Conservation (phyloP, 2,329 filamentous ascomycete genomes). For the Fusarium sp. region DNA sequence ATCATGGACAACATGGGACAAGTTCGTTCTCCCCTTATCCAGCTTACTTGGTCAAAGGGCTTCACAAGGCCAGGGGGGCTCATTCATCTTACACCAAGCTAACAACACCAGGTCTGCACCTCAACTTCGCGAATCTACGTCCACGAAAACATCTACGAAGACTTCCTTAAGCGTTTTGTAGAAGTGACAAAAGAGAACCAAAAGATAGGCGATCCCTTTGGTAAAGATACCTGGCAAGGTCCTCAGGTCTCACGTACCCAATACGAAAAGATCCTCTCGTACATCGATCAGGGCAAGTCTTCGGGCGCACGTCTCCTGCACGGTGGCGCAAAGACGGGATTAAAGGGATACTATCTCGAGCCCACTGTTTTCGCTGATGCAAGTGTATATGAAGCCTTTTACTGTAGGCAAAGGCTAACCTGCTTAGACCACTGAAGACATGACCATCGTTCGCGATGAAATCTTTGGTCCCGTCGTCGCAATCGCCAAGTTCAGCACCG, state of each 20-base stretch:
- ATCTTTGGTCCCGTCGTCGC: conserved; percentile 42
- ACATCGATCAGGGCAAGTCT: conserved; percentile 72
- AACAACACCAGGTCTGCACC: conserved; percentile 61
- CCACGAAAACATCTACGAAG: conserved; percentile 67
- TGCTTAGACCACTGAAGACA: conserved; percentile 20
- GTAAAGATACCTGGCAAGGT: conserved; percentile 71
- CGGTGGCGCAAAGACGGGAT: conserved; percentile 30
- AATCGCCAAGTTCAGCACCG: conserved; percentile 35
- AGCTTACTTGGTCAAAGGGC: no score
- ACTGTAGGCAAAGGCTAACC: background rate
- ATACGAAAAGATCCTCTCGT: conserved; percentile 72
- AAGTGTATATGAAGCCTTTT: background rate
- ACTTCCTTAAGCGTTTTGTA: conserved; percentile 70
- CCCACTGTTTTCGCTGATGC: conserved; percentile 37
- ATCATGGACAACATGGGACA: conserved; percentile 64
- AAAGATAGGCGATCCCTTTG: conserved; percentile 72
- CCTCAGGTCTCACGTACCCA: conserved; percentile 73
- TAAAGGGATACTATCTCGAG: conserved; percentile 37
- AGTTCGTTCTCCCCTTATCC: background rate
- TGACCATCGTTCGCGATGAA: conserved; percentile 38
- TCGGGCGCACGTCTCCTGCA: conserved; percentile 68
- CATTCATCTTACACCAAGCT: background rate
- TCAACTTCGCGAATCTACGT: conserved; percentile 69
- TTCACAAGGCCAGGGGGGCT: no score
- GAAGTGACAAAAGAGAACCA: conserved; percentile 60